Evolutionary conservation across 441 rosid species (phyloP), one percentile per base, ranked within the genome.

Genomic region (Oxalis stricta): DNA sequence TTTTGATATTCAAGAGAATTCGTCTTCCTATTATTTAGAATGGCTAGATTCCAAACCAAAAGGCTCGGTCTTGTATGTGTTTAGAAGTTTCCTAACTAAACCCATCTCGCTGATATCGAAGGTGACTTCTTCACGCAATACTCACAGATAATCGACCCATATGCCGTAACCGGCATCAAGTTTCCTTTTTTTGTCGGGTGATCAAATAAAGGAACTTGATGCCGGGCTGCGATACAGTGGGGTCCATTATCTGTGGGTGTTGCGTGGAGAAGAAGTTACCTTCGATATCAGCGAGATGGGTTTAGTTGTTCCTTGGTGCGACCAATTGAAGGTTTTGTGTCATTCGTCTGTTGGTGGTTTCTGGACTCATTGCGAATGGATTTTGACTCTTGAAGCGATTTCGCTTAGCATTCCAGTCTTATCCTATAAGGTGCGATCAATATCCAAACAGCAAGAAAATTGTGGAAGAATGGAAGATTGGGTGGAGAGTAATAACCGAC

Each of bases 281-380:
- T 63, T 6, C 47, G 53, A 39, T 32, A 53, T 24, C 26, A 40
- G 33, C 11, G 49, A 53, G 33, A 18, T 2, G 17, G 56, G 63
- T 0, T 4, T 56, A 10, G 47, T 68, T 19, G 35, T 57, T 32
- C 52, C 62, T 11, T 64, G 70, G 67, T 60, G 61, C 24, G 56
- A 60, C 9, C 74, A 64, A 29, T 28, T 68, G 40, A 60, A 38
- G 49, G 67, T 63, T 18, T 29, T 68, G 21, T 46, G 55, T 18
- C 70, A 68, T 49, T 18, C 64, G 26, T 68, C 74, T 4, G 46
- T 60, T 0, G 70, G 67, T 5, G 74, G 64, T 3, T 68, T 68
- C 40, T 56, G 66, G 66, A 52, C 66, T 0, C 72, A 67, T 24
- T 55, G 69, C 18, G 72, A 69, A 4, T 63, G 54, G 59, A 67